Evolutionary conservation across 2,329 filamentous ascomycete genomes (phyloP), one percentile per base, ranked within the genome.

Genomic region (Aspergillus ruber): DNA sequence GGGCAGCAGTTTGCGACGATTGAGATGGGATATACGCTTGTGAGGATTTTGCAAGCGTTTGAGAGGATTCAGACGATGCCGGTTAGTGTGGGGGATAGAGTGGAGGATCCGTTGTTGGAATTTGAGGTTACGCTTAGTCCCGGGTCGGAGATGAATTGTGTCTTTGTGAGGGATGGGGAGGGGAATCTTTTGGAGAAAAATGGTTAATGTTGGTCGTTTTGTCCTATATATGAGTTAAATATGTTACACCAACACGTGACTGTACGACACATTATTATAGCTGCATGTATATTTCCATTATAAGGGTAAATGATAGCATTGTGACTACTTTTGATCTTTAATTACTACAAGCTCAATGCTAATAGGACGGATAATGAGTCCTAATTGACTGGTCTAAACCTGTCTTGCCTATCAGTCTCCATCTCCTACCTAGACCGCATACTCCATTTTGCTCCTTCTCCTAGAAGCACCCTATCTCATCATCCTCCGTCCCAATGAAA

Each of bases 1-100:
- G 78, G 78, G 1, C 78, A 81, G 63, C 78, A 81, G 50, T 81
- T 82, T 63, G 79, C 79, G 3, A 73, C 76, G 61, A 75, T 78
- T 2, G 78, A 81, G 63, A 80, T 81, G 75, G 74, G 73, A 0
- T 81, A 74, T 46, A 73, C 70, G 0, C 56, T 74, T 15, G 65
- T 70, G 35, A 55, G 71, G 23, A 66, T 74, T 35, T 50, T 74
- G 54, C 70, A 74, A 55, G 60, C 63, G 42, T 74, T 66, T 55
- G 63, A 68, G 52, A 53, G 59, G 32, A 62, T 74, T 47, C 45
- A 64, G 25, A 66, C 64, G 3, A 44, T 67, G 18, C 62, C 63
- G 1, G 55, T 57, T 8, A 56, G 45, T n/a, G 64, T 63, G 2
- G 58, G 63, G 47, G 52, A 60, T n/a, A 47, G 47, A n/a, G 64